Base-by-base conservation (phyloP, 192 early-diverging fungal species). In the Gaertneriomyces semiglobifer region DNA sequence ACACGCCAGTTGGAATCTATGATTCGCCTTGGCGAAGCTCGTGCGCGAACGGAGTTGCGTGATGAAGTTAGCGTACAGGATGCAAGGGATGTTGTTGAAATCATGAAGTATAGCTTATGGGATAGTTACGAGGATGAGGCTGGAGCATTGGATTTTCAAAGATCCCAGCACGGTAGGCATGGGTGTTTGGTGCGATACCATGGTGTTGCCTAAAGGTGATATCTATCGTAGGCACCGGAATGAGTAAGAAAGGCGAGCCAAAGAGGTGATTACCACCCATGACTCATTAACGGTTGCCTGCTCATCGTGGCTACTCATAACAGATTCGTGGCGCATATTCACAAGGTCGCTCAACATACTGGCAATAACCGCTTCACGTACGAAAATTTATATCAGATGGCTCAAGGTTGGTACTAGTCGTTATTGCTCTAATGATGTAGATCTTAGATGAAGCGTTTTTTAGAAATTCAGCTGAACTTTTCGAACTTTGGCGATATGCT, bases 1-100 rank as follows among this genome's bases (percentile, higher is more conserved):
- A 91, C 90, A 0, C 72, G 90, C 19, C 91, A 93, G 68, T 76
- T 93, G 2, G 92, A 93, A 71, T 89, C 90, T 7, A 76, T 92
- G 74, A 84, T 92, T 39, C 73, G 87, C 11, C 71, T 92, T 65
- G 80, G 88, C 0, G 88, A 92, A 79, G 92, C 91, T 0, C 79
- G 89, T 7, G 92, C 92, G 0, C 79, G 89, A 0, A 80, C 84
- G 10, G 92, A 90, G 72, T 75, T 93, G 53, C 85, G 92, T 7
- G 85, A 88, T 44, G 59, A 75, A n/a, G 90, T 91, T 1, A 90
- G 86, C 0, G 70, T 76, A 33, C 59, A 76, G 10, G 92, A 93
- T 68, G 92, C 88, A 8, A 71, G 80, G 56, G 89, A 93, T 74
- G 88, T 91, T 18, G 70, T 90, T 38, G 86, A 92, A 44, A 84